These are phyloP conservation scores for Globisporangium spiculum DNA, from an alignment of 352 stramenopile genomes.

Conservation along the genomic window DNA sequence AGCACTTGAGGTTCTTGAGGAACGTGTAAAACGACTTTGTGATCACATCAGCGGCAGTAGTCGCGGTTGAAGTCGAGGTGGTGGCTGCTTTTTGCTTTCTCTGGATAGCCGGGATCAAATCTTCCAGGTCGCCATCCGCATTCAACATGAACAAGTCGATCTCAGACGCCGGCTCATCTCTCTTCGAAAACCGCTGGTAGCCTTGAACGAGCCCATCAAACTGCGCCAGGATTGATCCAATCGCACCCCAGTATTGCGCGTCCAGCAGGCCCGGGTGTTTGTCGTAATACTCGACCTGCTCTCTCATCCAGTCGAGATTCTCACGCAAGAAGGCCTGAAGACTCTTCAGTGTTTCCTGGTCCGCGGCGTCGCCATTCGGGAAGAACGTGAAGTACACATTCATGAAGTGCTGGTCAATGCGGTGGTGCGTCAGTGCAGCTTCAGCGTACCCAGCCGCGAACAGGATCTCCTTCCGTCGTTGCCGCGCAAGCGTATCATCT, in stretches of 20 bases:
- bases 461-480: constrained; percentile 33
- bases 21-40: constrained; percentile 39
- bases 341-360: constrained; percentile 24
- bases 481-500: constrained; percentile 3
- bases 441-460: constrained; percentile 61
- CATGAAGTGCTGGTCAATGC: constrained; percentile 61
- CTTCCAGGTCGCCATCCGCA: constrained; percentile 47
- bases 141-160: constrained; percentile 58
- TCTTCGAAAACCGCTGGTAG: constrained; percentile 30
- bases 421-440: constrained; percentile 53
- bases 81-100: neutral
- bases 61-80: neutral
- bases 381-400: constrained; percentile 58
- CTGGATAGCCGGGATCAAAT: constrained; percentile 42
- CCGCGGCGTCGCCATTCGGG: constrained; percentile 26
- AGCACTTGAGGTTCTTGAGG: constrained; percentile 65
- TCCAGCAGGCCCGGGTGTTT: constrained; percentile 21
- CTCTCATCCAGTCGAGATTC: constrained; percentile 45
- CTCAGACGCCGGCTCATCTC: constrained; percentile 20
- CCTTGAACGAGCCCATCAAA: constrained; percentile 52
- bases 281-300: constrained; percentile 28
- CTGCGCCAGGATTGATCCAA: constrained; percentile 39
- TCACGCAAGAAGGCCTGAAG: constrained; percentile 38
- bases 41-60: constrained; percentile 4
- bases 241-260: constrained; percentile 31